These are phyloP conservation scores for Butyriboletus loyo DNA, from an alignment of 768 basidiomycete species.

Conservation along the genomic window DNA sequence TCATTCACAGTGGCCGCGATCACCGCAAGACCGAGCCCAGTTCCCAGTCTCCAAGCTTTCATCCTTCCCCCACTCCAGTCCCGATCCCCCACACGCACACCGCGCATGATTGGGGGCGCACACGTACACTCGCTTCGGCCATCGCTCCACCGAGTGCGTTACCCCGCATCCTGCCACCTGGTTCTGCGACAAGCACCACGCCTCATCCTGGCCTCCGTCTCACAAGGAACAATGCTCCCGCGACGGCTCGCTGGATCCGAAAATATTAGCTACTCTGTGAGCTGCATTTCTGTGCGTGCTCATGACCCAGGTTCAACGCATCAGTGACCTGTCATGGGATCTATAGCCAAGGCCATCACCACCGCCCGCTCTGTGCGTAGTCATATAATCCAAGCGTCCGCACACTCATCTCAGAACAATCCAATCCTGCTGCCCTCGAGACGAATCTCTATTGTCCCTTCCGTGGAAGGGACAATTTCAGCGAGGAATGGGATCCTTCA, in stretches of 20 bases:
- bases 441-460: conserved; percentile 55
- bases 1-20: conserved; percentile 17
- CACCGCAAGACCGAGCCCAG: conserved; percentile 18
- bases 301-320: conserved; percentile 28
- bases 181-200: conserved; percentile 14
- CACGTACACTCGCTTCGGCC: conserved; percentile 32
- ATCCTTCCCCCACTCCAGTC: conserved; percentile 39
- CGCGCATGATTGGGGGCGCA: conserved; percentile 23
- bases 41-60: conserved; percentile 40
- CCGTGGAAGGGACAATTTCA: conserved; percentile 44
- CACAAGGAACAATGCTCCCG: conserved; percentile 1
- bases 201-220: neutral
- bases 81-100: conserved; percentile 25
- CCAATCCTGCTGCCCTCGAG: conserved; percentile 42
- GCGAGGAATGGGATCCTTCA: conserved; percentile 16
- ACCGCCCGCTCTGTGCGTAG: conserved; percentile 22
- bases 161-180: conserved; percentile 23
- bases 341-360: conserved; percentile 8
- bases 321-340: conserved; percentile 2
- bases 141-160: conserved; percentile 37
- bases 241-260: conserved; percentile 32
- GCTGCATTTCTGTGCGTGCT: conserved; percentile 35
- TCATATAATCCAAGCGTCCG: conserved; percentile 7
- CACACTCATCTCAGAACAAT: conserved; percentile 23
- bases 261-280: conserved; percentile 13